Base-by-base conservation (phyloP, 129 eudicot genomes). In the Flaveria sonorensis region DNA sequence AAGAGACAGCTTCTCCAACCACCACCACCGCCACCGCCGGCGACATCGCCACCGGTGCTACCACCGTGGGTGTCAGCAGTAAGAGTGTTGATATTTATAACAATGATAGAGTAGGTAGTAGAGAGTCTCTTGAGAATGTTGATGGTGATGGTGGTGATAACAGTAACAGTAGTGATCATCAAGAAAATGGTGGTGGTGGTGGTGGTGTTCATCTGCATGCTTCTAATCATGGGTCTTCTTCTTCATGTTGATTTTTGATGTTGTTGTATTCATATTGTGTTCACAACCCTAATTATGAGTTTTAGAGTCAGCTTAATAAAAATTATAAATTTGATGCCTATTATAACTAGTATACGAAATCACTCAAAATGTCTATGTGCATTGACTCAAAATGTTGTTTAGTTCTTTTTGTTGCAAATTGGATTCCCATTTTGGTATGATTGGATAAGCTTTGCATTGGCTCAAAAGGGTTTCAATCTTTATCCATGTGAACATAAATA, bases 191-290 rank as follows among this genome's bases (percentile, higher is more conserved):
- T 23, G 57, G 28, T 42, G 70, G 69, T 16, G 73, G 51, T 24
- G 79, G 53, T 24, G 68, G 2, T 72, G 79, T 32, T 45, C 79
- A 73, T 78, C 67, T 77, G 32, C 90, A 82, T 43, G 79, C 57
- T 76, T 79, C 81, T 62, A 62, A 79, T 66, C 81, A 86, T 82
- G 89, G 94, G 67, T 84, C 94, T 39, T 89, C 91, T 80, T 82
- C 85, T 68, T 79, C 90, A 47, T 86, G 87, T 83, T 83, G 79
- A 81, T 16, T 39, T 39, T 63, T 30, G 62, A 48, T 61, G 57
- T 48, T 76, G 20, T 50, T 62, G 15, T 53, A 10, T 19, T 74
- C 23, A 42, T 23, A 39, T 71, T 80, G 75, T 80, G 12, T 80
- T 67, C 51, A 66, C 70, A 74, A 73, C 80, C 46, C 64, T 81